Percentiles rank a stretch among this genome's conserved stretches.
phyloP scores from a whole-genome alignment of 208 protist species.

The Trichomonas gallinae region DNA sequence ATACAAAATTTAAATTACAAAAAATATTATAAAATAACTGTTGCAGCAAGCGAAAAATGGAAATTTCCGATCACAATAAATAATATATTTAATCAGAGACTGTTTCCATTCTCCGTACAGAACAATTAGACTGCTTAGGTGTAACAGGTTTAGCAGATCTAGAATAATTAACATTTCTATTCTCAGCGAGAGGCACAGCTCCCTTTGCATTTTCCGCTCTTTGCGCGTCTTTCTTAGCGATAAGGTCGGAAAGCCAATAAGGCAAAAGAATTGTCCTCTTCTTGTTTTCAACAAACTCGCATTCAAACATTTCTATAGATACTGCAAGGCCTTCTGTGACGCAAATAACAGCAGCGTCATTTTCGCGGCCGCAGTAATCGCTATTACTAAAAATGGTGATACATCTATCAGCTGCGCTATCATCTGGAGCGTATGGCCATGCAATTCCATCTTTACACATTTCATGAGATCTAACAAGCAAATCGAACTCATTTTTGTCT shows the following conservation, averaged over 20 bases:
- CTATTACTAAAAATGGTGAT: conserved; percentile 4
- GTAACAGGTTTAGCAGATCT: neutral
- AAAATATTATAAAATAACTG: no score
- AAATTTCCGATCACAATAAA: neutral
- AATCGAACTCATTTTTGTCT: neutral
- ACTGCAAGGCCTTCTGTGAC: neutral
- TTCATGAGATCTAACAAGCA: neutral
- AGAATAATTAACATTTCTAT: neutral
- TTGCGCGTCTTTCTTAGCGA: neutral
- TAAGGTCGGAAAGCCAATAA: neutral
- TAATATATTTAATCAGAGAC: neutral
- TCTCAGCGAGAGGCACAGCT: neutral
- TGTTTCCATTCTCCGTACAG: neutral
- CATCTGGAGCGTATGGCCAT: neutral
- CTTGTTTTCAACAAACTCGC: neutral
- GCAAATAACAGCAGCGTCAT: neutral
- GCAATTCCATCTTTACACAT: neutral
- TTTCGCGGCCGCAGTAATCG: neutral
- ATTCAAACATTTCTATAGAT: neutral
- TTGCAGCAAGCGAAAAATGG: no score
- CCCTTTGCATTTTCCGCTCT: neutral
- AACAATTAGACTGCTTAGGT: neutral
- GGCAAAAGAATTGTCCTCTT: neutral
- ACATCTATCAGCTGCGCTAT: neutral
- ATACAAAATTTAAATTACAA: no score